Conservation (phyloP, 495 filamentous ascomycete species). For the Niebla homalea region DNA sequence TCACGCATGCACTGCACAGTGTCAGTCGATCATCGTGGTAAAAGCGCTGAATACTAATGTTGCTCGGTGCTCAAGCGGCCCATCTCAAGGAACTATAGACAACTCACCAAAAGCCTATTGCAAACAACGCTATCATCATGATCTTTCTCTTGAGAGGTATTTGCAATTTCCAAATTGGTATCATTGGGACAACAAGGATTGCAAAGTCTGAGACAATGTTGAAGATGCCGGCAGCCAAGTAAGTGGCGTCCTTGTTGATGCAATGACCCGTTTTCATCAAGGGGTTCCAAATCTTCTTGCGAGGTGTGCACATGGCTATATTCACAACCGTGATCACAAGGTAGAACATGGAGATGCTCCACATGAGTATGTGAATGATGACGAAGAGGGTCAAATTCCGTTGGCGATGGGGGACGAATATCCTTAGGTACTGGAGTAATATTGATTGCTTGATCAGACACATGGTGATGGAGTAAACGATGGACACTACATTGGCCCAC, state of each 20-base stretch:
- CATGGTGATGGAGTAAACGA: slow-evolving; percentile 3
- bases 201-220: slow-evolving; percentile 13
- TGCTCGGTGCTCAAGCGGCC: too few relatives aligned
- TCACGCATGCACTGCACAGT: slow-evolving; percentile 6
- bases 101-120: slow-evolving; percentile 10
- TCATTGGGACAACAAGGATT: slow-evolving; percentile 13
- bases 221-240: slow-evolving; percentile 8
- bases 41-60: background rate
- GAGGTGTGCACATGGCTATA: slow-evolving; percentile 20
- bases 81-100: background rate
- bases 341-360: slow-evolving; percentile 4
- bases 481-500: background rate
- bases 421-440: slow-evolving; percentile 11
- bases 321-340: background rate
- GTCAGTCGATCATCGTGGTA: background rate
- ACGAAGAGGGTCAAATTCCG: background rate
- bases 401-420: slow-evolving; percentile 10
- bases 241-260: slow-evolving; percentile 16
- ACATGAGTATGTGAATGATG: slow-evolving; percentile 4
- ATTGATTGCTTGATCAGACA: slow-evolving; percentile 14
- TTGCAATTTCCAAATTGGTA: slow-evolving; percentile 10
- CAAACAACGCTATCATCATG: slow-evolving; percentile 4
- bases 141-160: slow-evolving; percentile 3
- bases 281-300: slow-evolving; percentile 24
- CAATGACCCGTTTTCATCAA: slow-evolving; percentile 24